Percentiles rank a stretch among this genome's conserved stretches.
phyloP scores from a whole-genome alignment of 2,329 filamentous ascomycete species.

The Pestalotiopsis sp. region DNA sequence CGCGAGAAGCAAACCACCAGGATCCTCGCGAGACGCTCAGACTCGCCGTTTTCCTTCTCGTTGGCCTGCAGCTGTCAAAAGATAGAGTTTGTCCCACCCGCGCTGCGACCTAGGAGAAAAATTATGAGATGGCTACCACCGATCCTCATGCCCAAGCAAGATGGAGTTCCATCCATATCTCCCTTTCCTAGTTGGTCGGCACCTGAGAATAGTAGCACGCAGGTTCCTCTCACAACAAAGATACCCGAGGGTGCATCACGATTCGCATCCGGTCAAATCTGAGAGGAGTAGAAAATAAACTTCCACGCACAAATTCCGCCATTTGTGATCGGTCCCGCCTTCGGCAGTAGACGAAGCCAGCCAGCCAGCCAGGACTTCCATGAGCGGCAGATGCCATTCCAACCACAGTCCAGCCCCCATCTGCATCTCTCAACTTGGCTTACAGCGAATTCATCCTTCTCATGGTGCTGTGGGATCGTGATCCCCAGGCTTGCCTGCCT shows the following conservation, averaged over 20 bases:
- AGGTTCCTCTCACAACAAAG: background rate
- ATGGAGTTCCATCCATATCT: background rate
- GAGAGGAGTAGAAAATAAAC: background rate
- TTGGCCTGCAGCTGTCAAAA: constrained; percentile 11
- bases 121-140: background rate
- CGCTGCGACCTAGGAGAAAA: constrained; percentile 8
- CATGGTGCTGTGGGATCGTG: background rate
- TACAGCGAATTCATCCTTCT: background rate
- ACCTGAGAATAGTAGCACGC: background rate
- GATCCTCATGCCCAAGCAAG: background rate
- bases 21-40: background rate
- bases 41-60: constrained; percentile 1
- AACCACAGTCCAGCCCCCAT: background rate
- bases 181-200: background rate
- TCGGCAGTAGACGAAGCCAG: background rate
- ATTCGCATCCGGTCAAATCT: background rate
- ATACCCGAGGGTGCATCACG: background rate
- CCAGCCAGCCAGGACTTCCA: background rate
- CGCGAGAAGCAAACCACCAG: background rate
- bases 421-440: background rate
- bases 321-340: background rate
- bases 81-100: constrained; percentile 10
- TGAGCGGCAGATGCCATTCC: background rate
- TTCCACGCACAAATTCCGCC: background rate
- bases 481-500: background rate